phyloP scores from a whole-genome alignment of 345 rosid genomes.

The Citrus maxima region DNA sequence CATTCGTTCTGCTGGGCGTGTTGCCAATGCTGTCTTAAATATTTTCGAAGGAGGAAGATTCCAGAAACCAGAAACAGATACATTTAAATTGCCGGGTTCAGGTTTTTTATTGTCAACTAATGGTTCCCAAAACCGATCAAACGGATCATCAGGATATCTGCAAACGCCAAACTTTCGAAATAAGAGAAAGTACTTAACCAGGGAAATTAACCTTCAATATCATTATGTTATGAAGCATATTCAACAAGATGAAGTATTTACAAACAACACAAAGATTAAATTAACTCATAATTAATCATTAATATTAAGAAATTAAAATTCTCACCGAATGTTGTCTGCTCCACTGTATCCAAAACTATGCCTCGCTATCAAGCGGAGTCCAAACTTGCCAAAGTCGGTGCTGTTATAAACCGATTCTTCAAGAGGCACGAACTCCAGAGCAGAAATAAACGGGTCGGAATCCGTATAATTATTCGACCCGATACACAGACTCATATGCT shows the following conservation, averaged over 20 bases:
- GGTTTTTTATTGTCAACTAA: slow-evolving; percentile 28
- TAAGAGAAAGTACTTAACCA: background rate
- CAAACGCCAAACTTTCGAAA: background rate
- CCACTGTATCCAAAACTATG: slow-evolving; percentile 69
- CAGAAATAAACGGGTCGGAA: slow-evolving; percentile 90
- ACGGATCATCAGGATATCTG: slow-evolving; percentile 84
- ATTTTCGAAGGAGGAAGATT: slow-evolving; percentile 77
- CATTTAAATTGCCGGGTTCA: slow-evolving; percentile 40
- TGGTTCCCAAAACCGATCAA: slow-evolving; percentile 81
- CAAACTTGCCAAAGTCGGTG: slow-evolving; percentile 50
- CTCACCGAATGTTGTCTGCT: slow-evolving; percentile 45
- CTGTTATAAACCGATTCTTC: slow-evolving; percentile 63
- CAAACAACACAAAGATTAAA: background rate
- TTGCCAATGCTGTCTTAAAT: slow-evolving; percentile 61
- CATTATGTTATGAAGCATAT: background rate
- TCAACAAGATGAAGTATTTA: background rate
- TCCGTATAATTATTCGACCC: slow-evolving; percentile 62
- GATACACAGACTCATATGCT: slow-evolving; percentile 68
- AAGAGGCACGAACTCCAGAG: slow-evolving; percentile 64
- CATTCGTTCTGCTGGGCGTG: slow-evolving; percentile 31
- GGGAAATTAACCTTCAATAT: background rate
- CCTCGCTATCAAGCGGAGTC: slow-evolving; percentile 62
- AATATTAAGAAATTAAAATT: background rate
- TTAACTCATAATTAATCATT: background rate
- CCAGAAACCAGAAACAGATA: slow-evolving; percentile 81